These are phyloP conservation scores for Trichoderma asperelloides DNA, from an alignment of 495 filamentous ascomycete species.

Conservation along the genomic window DNA sequence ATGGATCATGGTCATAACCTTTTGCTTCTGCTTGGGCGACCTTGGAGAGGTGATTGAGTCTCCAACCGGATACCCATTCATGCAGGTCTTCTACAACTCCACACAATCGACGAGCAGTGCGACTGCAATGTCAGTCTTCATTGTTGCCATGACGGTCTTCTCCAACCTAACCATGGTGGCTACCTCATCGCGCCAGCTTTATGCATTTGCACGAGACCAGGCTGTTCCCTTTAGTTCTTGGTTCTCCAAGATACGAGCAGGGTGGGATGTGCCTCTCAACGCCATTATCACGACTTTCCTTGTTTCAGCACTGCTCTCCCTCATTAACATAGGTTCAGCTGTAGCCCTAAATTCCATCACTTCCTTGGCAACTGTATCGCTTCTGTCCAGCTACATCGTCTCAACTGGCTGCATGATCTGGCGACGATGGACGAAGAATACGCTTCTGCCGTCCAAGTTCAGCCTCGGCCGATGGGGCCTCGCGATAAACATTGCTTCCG, in stretches of 20 bases:
- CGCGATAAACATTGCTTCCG: constrained; percentile 34
- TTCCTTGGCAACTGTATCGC: constrained; percentile 34
- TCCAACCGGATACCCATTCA: constrained; percentile 43
- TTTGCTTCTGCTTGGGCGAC: constrained; percentile 37
- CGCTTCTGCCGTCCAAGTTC: constrained; percentile 39
- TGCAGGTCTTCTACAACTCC: constrained; percentile 42
- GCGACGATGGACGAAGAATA: constrained; percentile 13
- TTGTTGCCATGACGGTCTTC: constrained; percentile 37
- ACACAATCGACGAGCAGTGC: constrained; percentile 33
- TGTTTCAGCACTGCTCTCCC: constrained; percentile 44
- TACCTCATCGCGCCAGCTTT: constrained; percentile 44
- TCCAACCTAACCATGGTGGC: constrained; percentile 42
- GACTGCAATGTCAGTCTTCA: constrained; percentile 36
- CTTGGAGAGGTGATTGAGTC: constrained; percentile 22
- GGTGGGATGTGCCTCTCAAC: constrained; percentile 44
- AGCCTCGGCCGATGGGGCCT: constrained; percentile 41
- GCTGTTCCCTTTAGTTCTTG: constrained; percentile 48
- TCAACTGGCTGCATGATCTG: constrained; percentile 21
- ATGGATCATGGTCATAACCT: constrained; percentile 35
- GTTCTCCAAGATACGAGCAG: constrained; percentile 27
- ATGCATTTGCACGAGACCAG: constrained; percentile 53
- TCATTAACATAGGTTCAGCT: constrained; percentile 52
- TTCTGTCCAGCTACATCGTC: constrained; percentile 43
- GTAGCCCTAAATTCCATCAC: constrained; percentile 48
- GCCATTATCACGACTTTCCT: constrained; percentile 39